Evolutionary conservation across 495 filamentous ascomycete genomes (phyloP).

Genomic region (Penicillium coffeae): DNA sequence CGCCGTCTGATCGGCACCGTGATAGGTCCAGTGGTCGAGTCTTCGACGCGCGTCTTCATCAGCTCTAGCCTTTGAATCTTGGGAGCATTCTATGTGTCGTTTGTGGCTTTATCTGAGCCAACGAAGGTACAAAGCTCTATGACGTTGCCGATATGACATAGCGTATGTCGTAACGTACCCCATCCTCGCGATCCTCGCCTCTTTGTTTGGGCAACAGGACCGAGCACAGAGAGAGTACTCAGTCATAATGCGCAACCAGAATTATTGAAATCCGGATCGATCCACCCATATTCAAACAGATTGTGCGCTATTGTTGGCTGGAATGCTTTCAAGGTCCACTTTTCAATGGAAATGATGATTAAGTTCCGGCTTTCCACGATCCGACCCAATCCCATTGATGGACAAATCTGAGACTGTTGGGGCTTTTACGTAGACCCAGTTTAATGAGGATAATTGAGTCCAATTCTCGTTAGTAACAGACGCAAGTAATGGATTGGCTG

Average conservation of each 20-base stretch:
- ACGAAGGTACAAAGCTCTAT: too few relatives aligned
- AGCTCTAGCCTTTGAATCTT: too few relatives aligned
- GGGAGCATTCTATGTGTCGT: too few relatives aligned
- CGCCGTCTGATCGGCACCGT: too few relatives aligned
- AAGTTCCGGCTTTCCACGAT: slow-evolving; percentile 5
- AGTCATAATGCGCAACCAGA: background rate
- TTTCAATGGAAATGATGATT: slow-evolving; percentile 7
- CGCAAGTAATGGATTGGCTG: too few relatives aligned
- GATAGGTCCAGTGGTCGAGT: too few relatives aligned
- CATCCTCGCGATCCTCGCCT: background rate
- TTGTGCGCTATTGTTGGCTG: slow-evolving; percentile 9
- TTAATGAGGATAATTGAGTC: too few relatives aligned
- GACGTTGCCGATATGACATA: too few relatives aligned
- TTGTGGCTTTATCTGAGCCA: too few relatives aligned
- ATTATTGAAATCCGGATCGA: slow-evolving; percentile 3
- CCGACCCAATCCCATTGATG: slow-evolving; percentile 17
- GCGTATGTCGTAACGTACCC: slow-evolving; percentile 4
- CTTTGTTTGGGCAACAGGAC: background rate
- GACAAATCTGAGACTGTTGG: background rate
- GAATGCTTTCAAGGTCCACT: slow-evolving; percentile 4
- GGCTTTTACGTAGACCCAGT: background rate
- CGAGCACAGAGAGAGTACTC: background rate
- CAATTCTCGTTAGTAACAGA: too few relatives aligned
- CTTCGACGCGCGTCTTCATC: too few relatives aligned
- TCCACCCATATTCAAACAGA: slow-evolving; percentile 15